These are phyloP conservation scores for Syncephalastrum sp. DNA, from an alignment of 371 early-diverging fungal species.

Conservation along the genomic window DNA sequence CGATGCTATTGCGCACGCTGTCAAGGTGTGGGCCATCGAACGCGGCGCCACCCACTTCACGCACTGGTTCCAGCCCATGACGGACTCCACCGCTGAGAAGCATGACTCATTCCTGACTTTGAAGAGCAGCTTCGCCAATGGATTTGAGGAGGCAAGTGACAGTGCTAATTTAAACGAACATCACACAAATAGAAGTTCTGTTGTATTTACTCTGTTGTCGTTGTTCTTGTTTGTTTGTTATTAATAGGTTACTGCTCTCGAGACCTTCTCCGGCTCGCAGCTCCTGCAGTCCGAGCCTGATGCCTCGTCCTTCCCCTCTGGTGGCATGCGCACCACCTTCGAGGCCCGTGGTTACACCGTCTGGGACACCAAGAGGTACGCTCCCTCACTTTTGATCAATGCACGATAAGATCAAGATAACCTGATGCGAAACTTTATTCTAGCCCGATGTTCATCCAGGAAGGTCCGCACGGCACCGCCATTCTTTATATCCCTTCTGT, in stretches of 20 bases:
- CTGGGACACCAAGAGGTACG: constrained; percentile 89
- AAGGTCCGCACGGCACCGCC: constrained; percentile 88
- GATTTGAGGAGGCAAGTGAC: constrained; percentile 72
- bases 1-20: constrained; percentile 97
- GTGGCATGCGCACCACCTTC: constrained; percentile 97
- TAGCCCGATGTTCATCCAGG: constrained; percentile 94
- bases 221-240: not conserved
- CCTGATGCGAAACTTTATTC: constrained; percentile 13
- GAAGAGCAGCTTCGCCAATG: constrained; percentile 69
- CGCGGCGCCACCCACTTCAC: constrained; percentile 96
- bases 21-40: constrained; percentile 96
- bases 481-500: constrained; percentile 96
- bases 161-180: not conserved
- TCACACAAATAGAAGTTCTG: too few species aligned
- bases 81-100: constrained; percentile 97
- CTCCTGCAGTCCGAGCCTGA: constrained; percentile 98
- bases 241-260: constrained; percentile 74
- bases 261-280: constrained; percentile 94
- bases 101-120: constrained; percentile 96
- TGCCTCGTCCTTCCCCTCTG: constrained; percentile 98
- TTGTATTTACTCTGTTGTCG: not conserved
- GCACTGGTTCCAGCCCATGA: constrained; percentile 99
- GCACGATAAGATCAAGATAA: not conserved
- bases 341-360: constrained; percentile 99
- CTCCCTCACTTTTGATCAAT: constrained; percentile 10